Base-by-base conservation (phyloP, 768 basidiomycete species). In the Suillus alpinus region DNA sequence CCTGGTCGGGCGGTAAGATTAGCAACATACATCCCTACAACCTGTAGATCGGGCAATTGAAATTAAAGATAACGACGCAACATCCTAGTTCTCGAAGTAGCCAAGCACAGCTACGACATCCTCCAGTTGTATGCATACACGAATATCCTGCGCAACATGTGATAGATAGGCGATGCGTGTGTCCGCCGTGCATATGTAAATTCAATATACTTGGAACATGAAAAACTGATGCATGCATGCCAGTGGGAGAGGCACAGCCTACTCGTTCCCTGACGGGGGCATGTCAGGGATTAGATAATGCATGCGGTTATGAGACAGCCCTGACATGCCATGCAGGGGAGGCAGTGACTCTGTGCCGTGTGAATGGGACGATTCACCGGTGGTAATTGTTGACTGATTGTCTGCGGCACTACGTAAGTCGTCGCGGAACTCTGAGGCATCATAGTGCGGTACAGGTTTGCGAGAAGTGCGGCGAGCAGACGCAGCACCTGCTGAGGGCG, bases 261-360 rank as follows among this genome's bases (percentile, higher is more conserved):
- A 71, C 36, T 76, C 71, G 58, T 55, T 66, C 65, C 63, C 67
- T 12, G 71, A 71, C 20, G 67, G 70, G 18, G 84, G 85, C 78
- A 85, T 77, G 66, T 86, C 85, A 9, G 85, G 85, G 44, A 86
- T 85, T 60, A 86, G 68, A 74, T 83, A 85, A 69, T 86, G 85
- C 61, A 86, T 63, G 29, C 77, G 77, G 47, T 81, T 81, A 65
- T 76, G 81, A 34, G 51, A 60, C 62, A 80, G 70, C 65, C 56
- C 69, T 62, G 66, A 46, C 20, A 53, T 51, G 58, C 57, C 63
- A 58, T 52, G 41, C 10, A 31, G 7, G 0, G 51, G 37, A 16
- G 52, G 18, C 16, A 56, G 29, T 44, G 59, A 23, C 13, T 60
- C 67, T 43, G 63, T 16, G 39, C 71, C 65, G 37, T 73, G 68